These are phyloP conservation scores for Tetrapisispora arboricola DNA, from an alignment of 805 yeast genomes.

Conservation along the genomic window DNA sequence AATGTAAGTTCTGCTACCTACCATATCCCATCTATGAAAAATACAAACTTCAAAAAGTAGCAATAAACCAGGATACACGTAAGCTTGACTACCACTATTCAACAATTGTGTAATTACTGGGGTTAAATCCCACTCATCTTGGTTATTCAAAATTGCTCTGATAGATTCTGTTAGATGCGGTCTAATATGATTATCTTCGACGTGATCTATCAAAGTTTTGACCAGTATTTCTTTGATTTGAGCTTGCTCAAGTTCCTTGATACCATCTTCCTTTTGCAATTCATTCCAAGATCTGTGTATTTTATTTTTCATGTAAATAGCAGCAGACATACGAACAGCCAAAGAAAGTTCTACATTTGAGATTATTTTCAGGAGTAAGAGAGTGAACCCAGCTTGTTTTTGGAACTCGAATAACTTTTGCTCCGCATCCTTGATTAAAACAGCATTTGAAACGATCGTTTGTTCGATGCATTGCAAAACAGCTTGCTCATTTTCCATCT, in stretches of 20 bases:
- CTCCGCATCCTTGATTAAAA: conserved; percentile 44
- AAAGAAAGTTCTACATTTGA: conserved; percentile 34
- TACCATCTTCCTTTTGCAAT: conserved; percentile 20
- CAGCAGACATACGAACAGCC: conserved; percentile 46
- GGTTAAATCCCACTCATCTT: conserved; percentile 31
- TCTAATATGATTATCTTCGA: conserved; percentile 34
- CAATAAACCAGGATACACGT: conserved; percentile 44
- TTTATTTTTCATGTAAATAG: conserved; percentile 60
- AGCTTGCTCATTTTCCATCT: conserved; percentile 37
- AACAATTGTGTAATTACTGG: conserved; percentile 29
- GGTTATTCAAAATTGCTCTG: conserved; percentile 41
- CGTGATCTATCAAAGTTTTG: conserved; percentile 38
- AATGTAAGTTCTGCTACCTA: conserved; percentile 36
- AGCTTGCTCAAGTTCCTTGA: conserved; percentile 41
- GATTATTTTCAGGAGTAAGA: conserved; percentile 41
- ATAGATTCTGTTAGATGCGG: conserved; percentile 51
- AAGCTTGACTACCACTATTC: conserved; percentile 30
- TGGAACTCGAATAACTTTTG: conserved; percentile 40
- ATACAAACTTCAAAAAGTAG: conserved; percentile 46
- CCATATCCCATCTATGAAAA: conserved; percentile 46
- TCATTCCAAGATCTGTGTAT: conserved; percentile 45
- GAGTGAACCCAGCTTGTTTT: conserved; percentile 48
- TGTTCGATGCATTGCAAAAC: conserved; percentile 42
- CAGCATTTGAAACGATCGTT: conserved; percentile 43
- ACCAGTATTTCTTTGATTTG: conserved; percentile 45